Evolutionary conservation across 2,329 filamentous ascomycete genomes (phyloP).

Genomic region (Chalaropsis ovoidea): DNA sequence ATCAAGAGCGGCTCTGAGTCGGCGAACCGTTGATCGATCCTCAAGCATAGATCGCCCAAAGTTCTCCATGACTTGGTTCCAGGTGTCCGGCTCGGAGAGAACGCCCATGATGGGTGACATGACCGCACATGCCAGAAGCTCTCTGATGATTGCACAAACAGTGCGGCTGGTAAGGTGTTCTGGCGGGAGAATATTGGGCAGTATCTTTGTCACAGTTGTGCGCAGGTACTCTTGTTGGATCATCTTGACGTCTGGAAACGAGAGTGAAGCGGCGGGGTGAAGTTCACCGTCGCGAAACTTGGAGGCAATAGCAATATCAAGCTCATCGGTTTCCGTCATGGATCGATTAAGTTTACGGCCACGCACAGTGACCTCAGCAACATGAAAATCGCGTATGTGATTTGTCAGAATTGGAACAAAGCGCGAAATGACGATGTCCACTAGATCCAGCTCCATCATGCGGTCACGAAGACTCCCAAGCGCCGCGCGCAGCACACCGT

Average conservation of each 20-base stretch:
- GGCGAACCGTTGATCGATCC: conserved; percentile 88
- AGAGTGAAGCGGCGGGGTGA: conserved; percentile 73
- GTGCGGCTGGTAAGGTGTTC: conserved; percentile 67
- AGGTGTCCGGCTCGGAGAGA: conserved; percentile 84
- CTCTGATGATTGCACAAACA: conserved; percentile 70
- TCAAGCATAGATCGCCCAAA: conserved; percentile 79
- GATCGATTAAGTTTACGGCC: conserved; percentile 80
- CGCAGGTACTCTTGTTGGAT: conserved; percentile 85
- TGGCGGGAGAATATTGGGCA: conserved; percentile 65
- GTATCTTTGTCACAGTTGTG: conserved; percentile 57
- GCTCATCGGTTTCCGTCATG: conserved; percentile 90
- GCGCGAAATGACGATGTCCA: conserved; percentile 69
- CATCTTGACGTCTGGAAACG: conserved; percentile 72
- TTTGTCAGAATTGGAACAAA: conserved; percentile 79
- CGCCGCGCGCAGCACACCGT: conserved; percentile 64
- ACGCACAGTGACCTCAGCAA: conserved; percentile 76
- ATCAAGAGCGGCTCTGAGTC: conserved; percentile 81
- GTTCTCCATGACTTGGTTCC: conserved; percentile 93
- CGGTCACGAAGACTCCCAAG: conserved; percentile 61
- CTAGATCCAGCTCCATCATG: conserved; percentile 66
- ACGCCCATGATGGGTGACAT: conserved; percentile 69
- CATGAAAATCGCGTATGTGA: conserved; percentile 82
- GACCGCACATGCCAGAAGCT: conserved; percentile 89
- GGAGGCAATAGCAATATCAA: conserved; percentile 88
- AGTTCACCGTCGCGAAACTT: conserved; percentile 85